Conservation (phyloP, 257 asterid genomes). For the Fraxinus pennsylvanica region DNA sequence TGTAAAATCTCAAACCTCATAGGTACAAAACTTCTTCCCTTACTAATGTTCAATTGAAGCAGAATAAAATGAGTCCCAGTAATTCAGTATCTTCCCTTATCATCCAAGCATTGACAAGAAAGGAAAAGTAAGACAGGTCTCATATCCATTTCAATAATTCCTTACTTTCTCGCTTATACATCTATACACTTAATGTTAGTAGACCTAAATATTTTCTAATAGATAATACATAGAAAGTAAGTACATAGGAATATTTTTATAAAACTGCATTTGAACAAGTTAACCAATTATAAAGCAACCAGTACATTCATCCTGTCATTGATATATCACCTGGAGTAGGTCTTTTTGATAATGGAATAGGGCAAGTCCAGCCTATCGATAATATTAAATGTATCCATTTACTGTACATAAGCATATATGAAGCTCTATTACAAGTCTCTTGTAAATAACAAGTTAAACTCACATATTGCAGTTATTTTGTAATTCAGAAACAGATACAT, state of each 20-base stretch:
- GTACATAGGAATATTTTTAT: background rate
- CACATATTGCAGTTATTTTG: slow-evolving; percentile 93
- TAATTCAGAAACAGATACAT: slow-evolving; percentile 69
- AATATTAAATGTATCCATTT: background rate
- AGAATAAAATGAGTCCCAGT: background rate
- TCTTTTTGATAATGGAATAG: background rate
- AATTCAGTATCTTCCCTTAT: background rate
- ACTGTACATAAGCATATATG: background rate
- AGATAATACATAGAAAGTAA: background rate
- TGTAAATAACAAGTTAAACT: slow-evolving; percentile 34
- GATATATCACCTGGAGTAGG: background rate
- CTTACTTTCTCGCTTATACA: background rate
- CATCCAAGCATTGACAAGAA: background rate
- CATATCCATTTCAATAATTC: background rate
- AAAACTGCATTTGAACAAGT: background rate
- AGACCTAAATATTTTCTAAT: background rate
- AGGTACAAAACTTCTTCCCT: background rate
- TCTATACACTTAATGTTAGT: background rate
- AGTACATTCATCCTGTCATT: background rate
- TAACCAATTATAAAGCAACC: background rate
- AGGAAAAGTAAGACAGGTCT: background rate
- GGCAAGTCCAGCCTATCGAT: background rate
- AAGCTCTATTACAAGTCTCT: slow-evolving; percentile 5
- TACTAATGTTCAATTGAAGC: background rate
- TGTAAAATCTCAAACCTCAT: background rate